phyloP scores from a whole-genome alignment of 2,329 filamentous ascomycete species.

The Colletotrichum tabaci region DNA sequence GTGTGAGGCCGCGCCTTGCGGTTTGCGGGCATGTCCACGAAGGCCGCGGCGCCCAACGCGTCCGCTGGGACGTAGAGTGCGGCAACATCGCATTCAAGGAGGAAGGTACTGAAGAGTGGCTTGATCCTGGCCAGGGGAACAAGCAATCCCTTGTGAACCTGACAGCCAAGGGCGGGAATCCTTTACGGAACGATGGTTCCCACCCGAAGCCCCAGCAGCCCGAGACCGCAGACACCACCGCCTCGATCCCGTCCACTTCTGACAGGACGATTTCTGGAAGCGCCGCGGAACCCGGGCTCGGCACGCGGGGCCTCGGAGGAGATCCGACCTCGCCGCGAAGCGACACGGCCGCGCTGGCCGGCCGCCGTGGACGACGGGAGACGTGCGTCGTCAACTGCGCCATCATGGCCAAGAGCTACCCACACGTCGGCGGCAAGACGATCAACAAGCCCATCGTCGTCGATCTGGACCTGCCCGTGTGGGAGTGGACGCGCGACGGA shows the following conservation, averaged over 20 bases:
- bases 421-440: conserved; percentile 72
- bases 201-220: not conserved
- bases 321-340: conserved; percentile 57
- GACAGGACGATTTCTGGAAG: not conserved
- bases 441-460: conserved; percentile 89
- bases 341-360: conserved; percentile 58
- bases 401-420: conserved; percentile 78
- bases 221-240: too few species aligned
- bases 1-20: conserved; percentile 74
- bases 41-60: conserved; percentile 73
- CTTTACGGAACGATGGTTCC: conserved; percentile 64
- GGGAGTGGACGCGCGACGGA: conserved; percentile 50
- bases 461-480: conserved; percentile 80
- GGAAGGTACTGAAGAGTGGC: conserved; percentile 63
- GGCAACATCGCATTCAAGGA: conserved; percentile 62
- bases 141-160: conserved; percentile 77
- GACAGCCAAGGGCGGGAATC: conserved; percentile 59
- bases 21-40: conserved; percentile 83
- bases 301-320: conserved; percentile 58
- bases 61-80: conserved; percentile 70
- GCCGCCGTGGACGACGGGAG: conserved; percentile 68
- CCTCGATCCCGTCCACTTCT: too few species aligned
- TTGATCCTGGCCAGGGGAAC: conserved; percentile 70
- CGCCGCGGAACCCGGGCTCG: conserved; percentile 45
- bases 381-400: conserved; percentile 88